These are phyloP conservation scores for Cyberlindnera amylophila DNA, from an alignment of 805 yeast genomes.

Conservation along the genomic window DNA sequence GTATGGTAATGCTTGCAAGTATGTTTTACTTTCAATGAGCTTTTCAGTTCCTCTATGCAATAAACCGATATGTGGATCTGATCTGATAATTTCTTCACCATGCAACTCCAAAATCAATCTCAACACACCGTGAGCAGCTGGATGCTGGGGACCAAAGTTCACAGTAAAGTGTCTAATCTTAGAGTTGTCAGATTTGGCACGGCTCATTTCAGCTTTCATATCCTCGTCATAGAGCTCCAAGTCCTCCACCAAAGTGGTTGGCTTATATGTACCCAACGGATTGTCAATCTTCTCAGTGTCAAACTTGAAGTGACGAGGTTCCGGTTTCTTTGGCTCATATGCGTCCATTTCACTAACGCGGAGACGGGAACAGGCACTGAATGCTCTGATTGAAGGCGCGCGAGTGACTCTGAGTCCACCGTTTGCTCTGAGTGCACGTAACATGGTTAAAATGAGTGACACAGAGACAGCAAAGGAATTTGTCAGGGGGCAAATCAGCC, in stretches of 20 bases:
- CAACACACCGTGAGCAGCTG: constrained; percentile 92
- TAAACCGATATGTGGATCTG: constrained; percentile 87
- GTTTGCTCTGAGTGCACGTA: constrained; percentile 3
- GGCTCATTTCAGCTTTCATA: constrained; percentile 26
- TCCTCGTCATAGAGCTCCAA: constrained; percentile 37
- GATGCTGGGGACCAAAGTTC: constrained; percentile 92
- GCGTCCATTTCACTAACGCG: constrained; percentile 23
- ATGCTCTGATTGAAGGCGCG: constrained; percentile 2
- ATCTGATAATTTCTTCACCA: constrained; percentile 83
- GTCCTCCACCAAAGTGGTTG: constrained; percentile 28
- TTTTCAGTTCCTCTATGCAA: constrained; percentile 88
- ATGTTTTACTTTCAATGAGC: constrained; percentile 80
- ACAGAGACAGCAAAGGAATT: too few species aligned
- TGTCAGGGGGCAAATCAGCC: background rate
- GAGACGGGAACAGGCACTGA: constrained; percentile 1
- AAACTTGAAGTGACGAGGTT: constrained; percentile 13
- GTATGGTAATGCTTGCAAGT: constrained; percentile 84
- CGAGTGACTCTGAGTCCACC: constrained; percentile 1
- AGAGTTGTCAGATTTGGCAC: constrained; percentile 19
- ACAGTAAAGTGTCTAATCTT: constrained; percentile 84
- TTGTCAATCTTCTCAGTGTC: constrained; percentile 31
- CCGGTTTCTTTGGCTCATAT: constrained; percentile 21
- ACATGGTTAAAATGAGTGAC: background rate
- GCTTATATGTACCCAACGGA: constrained; percentile 37
- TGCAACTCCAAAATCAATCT: constrained; percentile 80